Conservation (phyloP, 2,329 filamentous ascomycete species). For the Aspergillus arachidicola region DNA sequence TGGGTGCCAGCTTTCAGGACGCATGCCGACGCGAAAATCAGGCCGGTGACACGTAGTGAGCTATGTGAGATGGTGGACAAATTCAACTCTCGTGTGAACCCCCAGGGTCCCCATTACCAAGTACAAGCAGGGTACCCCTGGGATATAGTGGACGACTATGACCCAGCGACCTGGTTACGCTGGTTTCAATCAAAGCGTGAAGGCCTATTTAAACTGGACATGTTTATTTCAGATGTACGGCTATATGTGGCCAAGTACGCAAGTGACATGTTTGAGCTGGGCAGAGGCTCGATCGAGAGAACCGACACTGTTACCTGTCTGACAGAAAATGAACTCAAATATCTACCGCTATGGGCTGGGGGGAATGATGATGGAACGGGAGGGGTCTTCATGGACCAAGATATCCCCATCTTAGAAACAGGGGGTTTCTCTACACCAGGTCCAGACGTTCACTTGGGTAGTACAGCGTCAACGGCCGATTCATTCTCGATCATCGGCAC, state of each 20-base stretch:
- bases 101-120: too few species aligned
- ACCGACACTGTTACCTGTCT: conserved; percentile 55
- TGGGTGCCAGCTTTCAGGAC: conserved; percentile 10
- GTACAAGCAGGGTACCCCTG: not conserved
- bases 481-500: conserved; percentile 30
- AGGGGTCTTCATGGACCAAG: conserved; percentile 48
- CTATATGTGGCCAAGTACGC: conserved; percentile 21
- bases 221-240: conserved; percentile 23
- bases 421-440: conserved; percentile 42
- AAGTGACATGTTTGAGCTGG: conserved; percentile 19
- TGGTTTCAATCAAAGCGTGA: not conserved
- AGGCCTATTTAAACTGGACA: conserved; percentile 15
- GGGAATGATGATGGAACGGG: conserved; percentile 57
- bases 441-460: conserved; percentile 35
- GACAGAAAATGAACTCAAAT: conserved; percentile 61
- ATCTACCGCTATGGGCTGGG: conserved; percentile 67
- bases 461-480: conserved; percentile 24
- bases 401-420: conserved; percentile 35
- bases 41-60: not conserved
- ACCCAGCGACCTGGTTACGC: not conserved
- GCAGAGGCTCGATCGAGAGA: conserved; percentile 17
- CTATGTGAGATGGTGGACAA: not conserved
- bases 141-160: not conserved
- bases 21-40: conserved; percentile 15
- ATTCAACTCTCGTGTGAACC: not conserved